These are phyloP conservation scores for Chenopodium formosanum DNA, from an alignment of 148 eudicot genomes.

Conservation along the genomic window DNA sequence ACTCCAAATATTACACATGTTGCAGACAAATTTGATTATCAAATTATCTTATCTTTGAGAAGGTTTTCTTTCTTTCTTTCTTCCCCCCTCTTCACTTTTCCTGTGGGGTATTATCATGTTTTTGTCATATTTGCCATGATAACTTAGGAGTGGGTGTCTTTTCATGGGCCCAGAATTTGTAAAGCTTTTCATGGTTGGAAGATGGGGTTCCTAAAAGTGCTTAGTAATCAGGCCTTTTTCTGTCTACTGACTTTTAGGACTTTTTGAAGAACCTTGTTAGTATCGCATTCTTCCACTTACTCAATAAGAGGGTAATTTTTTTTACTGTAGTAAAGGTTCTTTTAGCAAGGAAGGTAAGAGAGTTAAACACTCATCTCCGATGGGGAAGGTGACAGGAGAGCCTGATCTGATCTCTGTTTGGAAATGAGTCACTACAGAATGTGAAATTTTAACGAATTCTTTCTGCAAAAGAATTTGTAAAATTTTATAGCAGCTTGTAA, in stretches of 20 bases:
- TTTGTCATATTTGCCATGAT: neutral
- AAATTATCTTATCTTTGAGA: neutral
- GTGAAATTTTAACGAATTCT: neutral
- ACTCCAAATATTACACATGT: neutral
- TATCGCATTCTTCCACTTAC: neutral
- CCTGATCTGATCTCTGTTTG: neutral
- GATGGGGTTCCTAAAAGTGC: neutral
- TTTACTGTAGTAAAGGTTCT: neutral
- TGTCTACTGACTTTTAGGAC: neutral
- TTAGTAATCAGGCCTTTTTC: neutral
- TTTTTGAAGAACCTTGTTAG: neutral
- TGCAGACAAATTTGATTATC: neutral
- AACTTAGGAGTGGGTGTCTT: neutral
- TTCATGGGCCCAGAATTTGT: neutral
- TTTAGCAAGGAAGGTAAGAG: neutral
- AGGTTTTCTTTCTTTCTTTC: no score
- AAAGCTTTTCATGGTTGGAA: neutral
- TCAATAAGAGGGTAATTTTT: neutral
- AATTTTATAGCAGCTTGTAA: neutral
- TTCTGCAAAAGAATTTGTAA: neutral
- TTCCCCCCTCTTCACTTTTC: no score
- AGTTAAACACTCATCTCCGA: neutral
- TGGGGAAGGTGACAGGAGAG: neutral
- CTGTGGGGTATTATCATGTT: slow-evolving; percentile 3
- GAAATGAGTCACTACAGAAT: neutral